Conservation (phyloP, 1,284 basidiomycete genomes). For the Cryptococcus sp. region DNA sequence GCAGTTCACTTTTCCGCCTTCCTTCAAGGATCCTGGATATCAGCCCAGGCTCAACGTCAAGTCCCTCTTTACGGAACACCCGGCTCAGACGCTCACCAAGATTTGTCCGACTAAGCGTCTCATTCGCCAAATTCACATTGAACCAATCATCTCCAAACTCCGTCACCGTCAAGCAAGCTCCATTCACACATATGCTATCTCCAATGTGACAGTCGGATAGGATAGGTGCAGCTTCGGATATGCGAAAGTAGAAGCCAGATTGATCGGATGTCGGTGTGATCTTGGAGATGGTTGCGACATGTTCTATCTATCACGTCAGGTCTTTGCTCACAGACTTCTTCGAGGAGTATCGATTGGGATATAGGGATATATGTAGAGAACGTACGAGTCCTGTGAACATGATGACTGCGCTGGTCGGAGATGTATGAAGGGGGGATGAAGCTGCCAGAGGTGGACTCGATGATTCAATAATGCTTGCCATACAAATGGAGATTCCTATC, state of each 20-base stretch:
- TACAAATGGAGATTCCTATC: too few species aligned
- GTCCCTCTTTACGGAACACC: too few species aligned
- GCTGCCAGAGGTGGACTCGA: background rate
- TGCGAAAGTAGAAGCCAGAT: constrained; percentile 75
- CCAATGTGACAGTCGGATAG: constrained; percentile 88
- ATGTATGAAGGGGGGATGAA: background rate
- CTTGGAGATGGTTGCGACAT: constrained; percentile 36
- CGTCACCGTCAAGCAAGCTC: constrained; percentile 82
- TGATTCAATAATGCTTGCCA: too few species aligned
- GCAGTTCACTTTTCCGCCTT: constrained; percentile 80
- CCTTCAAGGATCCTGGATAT: constrained; percentile 52
- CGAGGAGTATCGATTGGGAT: background rate
- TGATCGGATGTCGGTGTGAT: constrained; percentile 32
- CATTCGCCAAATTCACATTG: constrained; percentile 90
- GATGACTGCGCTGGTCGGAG: background rate
- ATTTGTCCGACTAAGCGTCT: constrained; percentile 87
- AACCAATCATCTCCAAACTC: constrained; percentile 74
- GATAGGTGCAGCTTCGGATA: constrained; percentile 66
- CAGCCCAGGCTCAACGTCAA: background rate
- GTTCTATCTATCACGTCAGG: constrained; percentile 49
- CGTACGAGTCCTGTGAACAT: constrained; percentile 47
- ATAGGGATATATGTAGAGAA: too few species aligned
- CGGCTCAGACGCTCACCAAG: constrained; percentile 71
- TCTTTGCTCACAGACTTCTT: constrained; percentile 1
- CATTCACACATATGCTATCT: constrained; percentile 88